Evolutionary conservation across 1,284 basidiomycete genomes (phyloP).

Genomic region (Afroboletus lepidellus): DNA sequence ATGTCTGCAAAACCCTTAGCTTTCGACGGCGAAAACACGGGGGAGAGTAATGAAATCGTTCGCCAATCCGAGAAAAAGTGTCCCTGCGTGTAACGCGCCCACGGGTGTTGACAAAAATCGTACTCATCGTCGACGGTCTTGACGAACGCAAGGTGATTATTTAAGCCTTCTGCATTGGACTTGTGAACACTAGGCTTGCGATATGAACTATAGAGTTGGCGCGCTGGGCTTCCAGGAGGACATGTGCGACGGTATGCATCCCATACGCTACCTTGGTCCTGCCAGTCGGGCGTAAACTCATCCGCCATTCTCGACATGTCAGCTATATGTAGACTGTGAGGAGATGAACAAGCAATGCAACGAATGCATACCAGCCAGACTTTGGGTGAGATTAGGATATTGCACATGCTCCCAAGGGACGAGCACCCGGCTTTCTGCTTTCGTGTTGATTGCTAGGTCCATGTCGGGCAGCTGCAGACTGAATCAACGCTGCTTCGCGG

Average conservation of each 20-base stretch:
- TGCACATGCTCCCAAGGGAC: constrained; percentile 81
- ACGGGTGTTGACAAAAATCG: constrained; percentile 81
- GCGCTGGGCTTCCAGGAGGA: constrained; percentile 72
- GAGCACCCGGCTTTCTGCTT: constrained; percentile 87
- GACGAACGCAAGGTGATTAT: constrained; percentile 62
- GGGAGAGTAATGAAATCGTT: constrained; percentile 80
- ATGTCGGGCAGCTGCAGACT: constrained; percentile 77
- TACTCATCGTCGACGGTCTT: constrained; percentile 57
- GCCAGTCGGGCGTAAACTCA: constrained; percentile 83
- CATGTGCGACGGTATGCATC: constrained; percentile 91
- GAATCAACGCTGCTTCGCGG: neutral
- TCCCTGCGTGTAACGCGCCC: constrained; percentile 83
- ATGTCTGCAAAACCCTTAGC: constrained; percentile 85
- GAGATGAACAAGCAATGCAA: neutral
- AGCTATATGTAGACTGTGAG: constrained; percentile 36
- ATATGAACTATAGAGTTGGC: constrained; percentile 78
- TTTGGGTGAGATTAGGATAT: constrained; percentile 69
- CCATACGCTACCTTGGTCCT: constrained; percentile 83
- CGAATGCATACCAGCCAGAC: constrained; percentile 46
- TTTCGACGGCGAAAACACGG: constrained; percentile 88
- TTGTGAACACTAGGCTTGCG: constrained; percentile 33
- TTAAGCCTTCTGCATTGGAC: constrained; percentile 23
- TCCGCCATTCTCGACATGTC: constrained; percentile 63
- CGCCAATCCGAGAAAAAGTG: constrained; percentile 97
- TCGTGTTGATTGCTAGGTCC: constrained; percentile 89